A percentile compares a stretch with the other conserved stretches of the same genome.
Evolutionary conservation across 108 stramenopile species (phyloP).

Genomic region (Stephanodiscus triporus): DNA sequence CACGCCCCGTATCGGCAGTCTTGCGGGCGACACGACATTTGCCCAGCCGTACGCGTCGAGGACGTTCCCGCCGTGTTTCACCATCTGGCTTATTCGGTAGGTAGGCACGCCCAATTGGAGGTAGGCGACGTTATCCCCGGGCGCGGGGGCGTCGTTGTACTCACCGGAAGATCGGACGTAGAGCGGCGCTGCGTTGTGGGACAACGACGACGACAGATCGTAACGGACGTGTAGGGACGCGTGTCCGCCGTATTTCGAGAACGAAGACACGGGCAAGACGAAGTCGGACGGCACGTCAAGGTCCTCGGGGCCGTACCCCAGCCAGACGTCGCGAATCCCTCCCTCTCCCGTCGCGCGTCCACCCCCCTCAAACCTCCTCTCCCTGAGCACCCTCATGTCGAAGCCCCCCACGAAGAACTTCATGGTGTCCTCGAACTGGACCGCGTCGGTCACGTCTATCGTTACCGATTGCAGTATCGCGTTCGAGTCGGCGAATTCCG

Average conservation of each 20-base stretch:
- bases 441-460: constrained; percentile 65
- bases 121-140: constrained; percentile 82
- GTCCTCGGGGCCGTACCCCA: constrained; percentile 85
- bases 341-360: background rate
- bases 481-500: constrained; percentile 68
- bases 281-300: constrained; percentile 69
- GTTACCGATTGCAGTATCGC: constrained; percentile 74
- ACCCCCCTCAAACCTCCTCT: constrained; percentile 25
- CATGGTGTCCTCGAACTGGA: constrained; percentile 72
- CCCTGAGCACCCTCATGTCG: constrained; percentile 49
- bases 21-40: constrained; percentile 79
- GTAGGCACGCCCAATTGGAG: constrained; percentile 81
- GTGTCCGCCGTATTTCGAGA: constrained; percentile 80
- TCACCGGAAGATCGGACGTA: constrained; percentile 61
- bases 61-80: constrained; percentile 75
- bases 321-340: constrained; percentile 58
- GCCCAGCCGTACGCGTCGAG: constrained; percentile 84
- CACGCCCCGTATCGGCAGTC: constrained; percentile 81
- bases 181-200: constrained; percentile 20
- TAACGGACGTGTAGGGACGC: constrained; percentile 77
- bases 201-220: constrained; percentile 37
- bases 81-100: constrained; percentile 85
- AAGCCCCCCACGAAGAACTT: constrained; percentile 67
- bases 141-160: constrained; percentile 57
- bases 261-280: constrained; percentile 75